Evolutionary conservation across 768 basidiomycete species (phyloP).

Genomic region (Russula earlei): DNA sequence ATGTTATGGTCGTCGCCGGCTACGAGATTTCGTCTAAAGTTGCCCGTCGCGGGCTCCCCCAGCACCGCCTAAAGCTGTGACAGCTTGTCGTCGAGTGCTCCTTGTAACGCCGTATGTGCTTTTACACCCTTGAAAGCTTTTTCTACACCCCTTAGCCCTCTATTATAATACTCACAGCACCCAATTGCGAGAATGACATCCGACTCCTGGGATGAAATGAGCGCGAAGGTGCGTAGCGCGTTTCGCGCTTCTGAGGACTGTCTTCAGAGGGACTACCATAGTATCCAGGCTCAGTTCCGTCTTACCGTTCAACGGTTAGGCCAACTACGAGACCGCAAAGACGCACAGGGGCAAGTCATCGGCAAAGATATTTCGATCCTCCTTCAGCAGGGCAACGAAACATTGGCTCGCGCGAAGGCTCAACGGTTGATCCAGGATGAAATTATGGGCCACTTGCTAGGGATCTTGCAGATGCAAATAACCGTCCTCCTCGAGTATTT

Average conservation of each 20-base stretch:
- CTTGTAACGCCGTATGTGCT: neutral
- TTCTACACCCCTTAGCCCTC: neutral
- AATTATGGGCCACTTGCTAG: slow-evolving; percentile 49
- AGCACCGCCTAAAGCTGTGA: neutral
- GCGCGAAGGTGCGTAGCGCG: slow-evolving; percentile 25
- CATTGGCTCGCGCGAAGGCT: slow-evolving; percentile 62
- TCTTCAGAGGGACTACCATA: slow-evolving; percentile 3
- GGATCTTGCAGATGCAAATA: slow-evolving; percentile 55
- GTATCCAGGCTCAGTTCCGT: slow-evolving; percentile 48
- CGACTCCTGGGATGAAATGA: slow-evolving; percentile 28
- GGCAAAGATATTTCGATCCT: slow-evolving; percentile 60
- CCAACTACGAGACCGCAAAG: slow-evolving; percentile 61
- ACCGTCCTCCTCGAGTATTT: slow-evolving; percentile 52
- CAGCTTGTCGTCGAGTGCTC: neutral
- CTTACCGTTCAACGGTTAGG: slow-evolving; percentile 55
- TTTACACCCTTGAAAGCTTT: neutral
- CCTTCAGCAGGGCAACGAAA: slow-evolving; percentile 50
- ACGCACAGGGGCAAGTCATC: slow-evolving; percentile 51
- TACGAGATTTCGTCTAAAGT: neutral
- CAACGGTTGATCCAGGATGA: slow-evolving; percentile 60
- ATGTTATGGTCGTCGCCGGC: neutral
- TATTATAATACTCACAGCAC: neutral
- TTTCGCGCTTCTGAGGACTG: neutral
- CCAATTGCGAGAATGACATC: slow-evolving; percentile 17
- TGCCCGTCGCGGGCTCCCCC: neutral